A percentile compares a stretch with the other conserved stretches of the same genome.
Conservation (phyloP, 805 yeast species). For the Starmerella stigmatis region DNA sequence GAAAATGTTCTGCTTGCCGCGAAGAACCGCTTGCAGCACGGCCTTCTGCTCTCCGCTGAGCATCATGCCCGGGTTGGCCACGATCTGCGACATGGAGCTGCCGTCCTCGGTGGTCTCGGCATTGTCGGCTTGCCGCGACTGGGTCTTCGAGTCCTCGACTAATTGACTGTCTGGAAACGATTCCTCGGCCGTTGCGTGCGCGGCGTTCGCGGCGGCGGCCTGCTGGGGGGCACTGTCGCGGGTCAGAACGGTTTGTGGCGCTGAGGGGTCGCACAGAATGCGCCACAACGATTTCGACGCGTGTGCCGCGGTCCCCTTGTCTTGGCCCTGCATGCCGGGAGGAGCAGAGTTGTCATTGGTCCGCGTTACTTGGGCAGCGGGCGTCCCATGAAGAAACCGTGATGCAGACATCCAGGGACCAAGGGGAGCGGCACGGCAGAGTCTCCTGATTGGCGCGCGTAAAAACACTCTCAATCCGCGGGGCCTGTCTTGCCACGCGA, state of each 20-base stretch:
- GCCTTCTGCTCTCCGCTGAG: conserved; percentile 41
- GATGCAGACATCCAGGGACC: background rate
- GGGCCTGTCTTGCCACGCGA: background rate
- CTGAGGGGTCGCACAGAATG: background rate
- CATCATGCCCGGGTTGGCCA: conserved; percentile 1
- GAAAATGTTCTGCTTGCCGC: conserved; percentile 56
- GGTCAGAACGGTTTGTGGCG: background rate
- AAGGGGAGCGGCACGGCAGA: background rate
- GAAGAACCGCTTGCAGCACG: conserved; percentile 53
- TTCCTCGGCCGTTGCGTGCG: background rate
- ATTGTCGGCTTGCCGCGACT: background rate
- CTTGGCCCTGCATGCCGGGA: background rate
- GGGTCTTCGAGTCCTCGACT: conserved; percentile 4
- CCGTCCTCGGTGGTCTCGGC: background rate
- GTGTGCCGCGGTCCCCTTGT: background rate
- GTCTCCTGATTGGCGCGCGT: background rate
- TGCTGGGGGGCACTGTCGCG: background rate
- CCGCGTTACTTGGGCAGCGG: background rate
- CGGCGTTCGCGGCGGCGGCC: background rate
- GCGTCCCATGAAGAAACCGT: background rate
- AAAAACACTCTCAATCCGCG: background rate
- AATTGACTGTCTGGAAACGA: background rate
- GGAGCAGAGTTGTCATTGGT: background rate
- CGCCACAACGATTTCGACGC: background rate
- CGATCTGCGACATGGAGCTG: background rate